These are phyloP conservation scores for Galeopsis tetrahit DNA, from an alignment of 257 asterid species.

Conservation along the genomic window DNA sequence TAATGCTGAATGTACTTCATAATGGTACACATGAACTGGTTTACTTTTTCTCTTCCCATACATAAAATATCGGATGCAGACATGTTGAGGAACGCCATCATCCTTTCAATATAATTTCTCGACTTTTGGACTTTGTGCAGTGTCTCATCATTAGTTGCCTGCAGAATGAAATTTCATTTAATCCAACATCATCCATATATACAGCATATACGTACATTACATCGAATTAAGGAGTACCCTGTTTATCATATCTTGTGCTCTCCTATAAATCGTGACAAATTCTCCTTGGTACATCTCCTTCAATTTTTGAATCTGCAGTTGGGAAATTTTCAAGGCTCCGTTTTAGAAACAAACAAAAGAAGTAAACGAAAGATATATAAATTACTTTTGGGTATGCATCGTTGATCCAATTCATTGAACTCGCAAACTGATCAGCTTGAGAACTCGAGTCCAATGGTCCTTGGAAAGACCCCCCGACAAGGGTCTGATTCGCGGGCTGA, in stretches of 20 bases:
- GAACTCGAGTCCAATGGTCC: conserved; percentile 35
- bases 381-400: conserved; percentile 38
- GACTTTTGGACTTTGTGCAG: conserved; percentile 12
- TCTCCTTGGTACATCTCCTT: conserved; percentile 36
- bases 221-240: conserved; percentile 31
- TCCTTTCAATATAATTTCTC: background rate
- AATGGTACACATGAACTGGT: conserved; percentile 18
- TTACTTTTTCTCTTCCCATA: conserved; percentile 33
- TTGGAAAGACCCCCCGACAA: background rate
- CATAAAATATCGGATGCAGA: conserved; percentile 36
- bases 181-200: background rate
- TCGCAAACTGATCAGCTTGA: conserved; percentile 33
- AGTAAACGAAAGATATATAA: background rate
- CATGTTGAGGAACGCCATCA: conserved; percentile 26
- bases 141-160: conserved; percentile 38
- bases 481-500: conserved; percentile 29
- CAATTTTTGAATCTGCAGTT: conserved; percentile 38
- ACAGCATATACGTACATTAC: background rate
- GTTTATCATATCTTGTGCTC: conserved; percentile 29
- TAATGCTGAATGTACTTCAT: background rate
- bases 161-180: conserved; percentile 18
- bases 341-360: background rate
- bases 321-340: background rate
- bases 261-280: conserved; percentile 6
- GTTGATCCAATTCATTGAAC: conserved; percentile 45